Evolutionary conservation across 768 basidiomycete species (phyloP).

Genomic region (Tephrocybe sp.): DNA sequence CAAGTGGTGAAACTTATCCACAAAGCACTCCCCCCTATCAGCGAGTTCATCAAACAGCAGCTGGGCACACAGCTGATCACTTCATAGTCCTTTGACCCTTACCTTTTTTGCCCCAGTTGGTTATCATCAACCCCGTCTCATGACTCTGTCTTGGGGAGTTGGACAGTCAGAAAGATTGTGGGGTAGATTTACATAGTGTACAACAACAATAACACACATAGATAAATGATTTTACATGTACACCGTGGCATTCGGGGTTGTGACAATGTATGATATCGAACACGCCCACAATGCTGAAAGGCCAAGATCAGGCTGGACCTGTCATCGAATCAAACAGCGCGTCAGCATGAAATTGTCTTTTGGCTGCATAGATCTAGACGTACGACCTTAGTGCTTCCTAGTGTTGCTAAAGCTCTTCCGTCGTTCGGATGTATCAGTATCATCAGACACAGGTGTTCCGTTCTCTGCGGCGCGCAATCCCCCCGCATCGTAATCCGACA

Average conservation of each 20-base stretch:
- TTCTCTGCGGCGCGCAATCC: constrained; percentile 41
- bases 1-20: constrained; percentile 78
- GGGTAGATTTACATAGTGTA: background rate
- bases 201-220: no score
- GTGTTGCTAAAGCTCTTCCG: background rate
- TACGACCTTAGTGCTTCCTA: background rate
- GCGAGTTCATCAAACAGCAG: constrained; percentile 49
- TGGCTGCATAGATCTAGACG: no score
- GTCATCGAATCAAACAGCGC: no score
- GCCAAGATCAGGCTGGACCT: no score
- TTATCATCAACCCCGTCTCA: no score
- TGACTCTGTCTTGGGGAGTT: no score
- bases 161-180: background rate
- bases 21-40: constrained; percentile 62
- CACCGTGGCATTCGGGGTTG: no score
- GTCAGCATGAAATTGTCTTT: no score
- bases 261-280: no score
- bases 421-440: background rate
- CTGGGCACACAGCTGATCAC: constrained; percentile 15
- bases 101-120: no score
- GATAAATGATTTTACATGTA: no score
- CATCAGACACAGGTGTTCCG: constrained; percentile 13
- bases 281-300: no score
- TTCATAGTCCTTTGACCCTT: background rate
- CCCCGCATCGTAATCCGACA: constrained; percentile 46